Evolutionary conservation across 164 flowering plant species (phyloP).

Genomic region (Tetracentron sinense): DNA sequence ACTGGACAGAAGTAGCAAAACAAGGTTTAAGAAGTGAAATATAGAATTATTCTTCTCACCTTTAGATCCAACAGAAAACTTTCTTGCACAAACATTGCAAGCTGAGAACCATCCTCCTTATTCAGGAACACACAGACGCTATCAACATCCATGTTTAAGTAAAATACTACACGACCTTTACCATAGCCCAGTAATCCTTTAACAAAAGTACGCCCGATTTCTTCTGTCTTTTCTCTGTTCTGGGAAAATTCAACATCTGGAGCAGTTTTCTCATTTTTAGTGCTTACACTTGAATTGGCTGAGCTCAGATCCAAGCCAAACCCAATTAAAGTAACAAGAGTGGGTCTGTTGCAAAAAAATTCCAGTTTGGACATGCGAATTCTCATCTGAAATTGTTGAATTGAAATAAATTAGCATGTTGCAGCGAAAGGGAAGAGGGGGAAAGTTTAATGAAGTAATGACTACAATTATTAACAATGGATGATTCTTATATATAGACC

Average conservation of each 20-base stretch:
- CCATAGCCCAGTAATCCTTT: slow-evolving; percentile 93
- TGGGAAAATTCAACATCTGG: slow-evolving; percentile 25
- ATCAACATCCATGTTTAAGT: slow-evolving; percentile 77
- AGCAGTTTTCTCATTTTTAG: slow-evolving; percentile 9
- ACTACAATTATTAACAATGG: not conserved
- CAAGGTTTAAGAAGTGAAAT: not conserved
- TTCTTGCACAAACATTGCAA: slow-evolving; percentile 95
- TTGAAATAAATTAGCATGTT: not conserved
- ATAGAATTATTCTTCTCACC: slow-evolving; percentile 32
- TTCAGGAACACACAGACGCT: slow-evolving; percentile 84
- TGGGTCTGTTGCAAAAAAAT: slow-evolving; percentile 89
- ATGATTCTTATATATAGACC: too few species aligned
- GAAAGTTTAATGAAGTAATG: not conserved
- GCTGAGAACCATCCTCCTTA: slow-evolving; percentile 94
- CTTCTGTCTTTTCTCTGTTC: slow-evolving; percentile 46
- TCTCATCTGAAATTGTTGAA: slow-evolving; percentile 63
- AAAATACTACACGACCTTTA: slow-evolving; percentile 83
- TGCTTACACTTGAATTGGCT: slow-evolving; percentile 20
- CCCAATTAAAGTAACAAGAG: slow-evolving; percentile 86
- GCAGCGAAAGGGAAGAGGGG: not conserved
- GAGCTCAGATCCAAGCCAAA: slow-evolving; percentile 77
- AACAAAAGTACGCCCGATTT: slow-evolving; percentile 47
- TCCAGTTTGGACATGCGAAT: slow-evolving; percentile 91
- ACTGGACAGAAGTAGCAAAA: not conserved
- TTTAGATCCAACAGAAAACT: slow-evolving; percentile 76